Evolutionary conservation across 306 rosid genomes (phyloP).

Genomic region (Carpinus fangiana): DNA sequence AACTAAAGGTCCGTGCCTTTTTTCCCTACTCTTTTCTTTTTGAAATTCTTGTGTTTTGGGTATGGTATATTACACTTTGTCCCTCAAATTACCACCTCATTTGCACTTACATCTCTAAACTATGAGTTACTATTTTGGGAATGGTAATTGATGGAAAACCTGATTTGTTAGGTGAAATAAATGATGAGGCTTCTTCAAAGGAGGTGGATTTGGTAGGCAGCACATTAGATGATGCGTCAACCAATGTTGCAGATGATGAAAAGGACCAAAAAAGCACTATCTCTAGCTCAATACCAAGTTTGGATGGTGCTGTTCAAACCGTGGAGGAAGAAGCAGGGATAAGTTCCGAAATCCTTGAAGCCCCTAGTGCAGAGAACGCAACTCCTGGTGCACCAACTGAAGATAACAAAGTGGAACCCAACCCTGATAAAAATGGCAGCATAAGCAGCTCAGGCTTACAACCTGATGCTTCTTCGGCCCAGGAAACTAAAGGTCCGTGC

Average conservation of each 20-base stretch:
- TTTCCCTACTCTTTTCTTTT: conserved; percentile 17
- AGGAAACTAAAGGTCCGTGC: conserved; percentile 48
- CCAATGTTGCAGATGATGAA: conserved; percentile 34
- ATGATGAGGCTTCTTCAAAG: conserved; percentile 31
- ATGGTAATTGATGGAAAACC: not conserved
- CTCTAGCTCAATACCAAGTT: conserved; percentile 30
- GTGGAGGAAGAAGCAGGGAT: conserved; percentile 41
- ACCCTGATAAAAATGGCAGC: conserved; percentile 43
- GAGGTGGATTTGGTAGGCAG: conserved; percentile 37
- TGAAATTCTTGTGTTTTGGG: not conserved
- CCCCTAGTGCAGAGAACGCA: conserved; percentile 36
- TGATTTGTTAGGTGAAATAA: conserved; percentile 25
- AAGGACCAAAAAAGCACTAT: conserved; percentile 19
- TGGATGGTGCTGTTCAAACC: conserved; percentile 28
- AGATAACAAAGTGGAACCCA: conserved; percentile 40
- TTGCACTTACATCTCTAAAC: conserved; percentile 20
- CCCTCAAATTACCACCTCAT: too few relatives aligned
- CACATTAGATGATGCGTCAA: conserved; percentile 33
- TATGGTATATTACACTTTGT: too few relatives aligned
- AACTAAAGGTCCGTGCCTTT: conserved; percentile 45
- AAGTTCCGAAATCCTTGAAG: conserved; percentile 37
- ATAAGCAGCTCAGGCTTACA: conserved; percentile 44
- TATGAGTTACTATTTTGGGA: not conserved
- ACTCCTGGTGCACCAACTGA: conserved; percentile 34
- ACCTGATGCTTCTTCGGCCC: conserved; percentile 32